Evolutionary conservation across 2,329 filamentous ascomycete genomes (phyloP), one percentile per base, ranked within the genome.

Genomic region (Coniosporium tulheliwenetii): DNA sequence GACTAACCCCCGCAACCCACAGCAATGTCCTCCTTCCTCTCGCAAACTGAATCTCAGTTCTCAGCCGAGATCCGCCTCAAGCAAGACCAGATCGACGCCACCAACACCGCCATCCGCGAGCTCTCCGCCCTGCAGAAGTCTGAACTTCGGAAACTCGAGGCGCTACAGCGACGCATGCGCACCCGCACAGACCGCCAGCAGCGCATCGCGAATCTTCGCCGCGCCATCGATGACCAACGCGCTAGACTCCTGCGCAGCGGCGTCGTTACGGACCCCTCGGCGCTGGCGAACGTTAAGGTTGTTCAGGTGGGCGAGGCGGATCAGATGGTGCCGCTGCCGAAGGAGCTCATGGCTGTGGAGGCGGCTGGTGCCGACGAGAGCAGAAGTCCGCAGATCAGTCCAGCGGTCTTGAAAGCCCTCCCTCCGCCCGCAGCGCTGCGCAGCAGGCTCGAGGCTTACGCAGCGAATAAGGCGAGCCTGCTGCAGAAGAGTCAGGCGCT

Each of bases 11-110:
- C 41, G 44, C 39, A 55, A 30, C 48, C 50, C 39, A 41, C 52
- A 78, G 82, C 87, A 39, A 87, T 95, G 52, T 84, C 83, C 36
- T 79, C 85, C 48, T 77, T 93, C 38, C 70, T 98, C 15, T 77
- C 76, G 36, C 79, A 86, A 49, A 83, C 86, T 5, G 78, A 86
- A 39, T 71, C 77, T 36, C 77, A 85, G 36, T 89, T 95, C 56
- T 80, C 84, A 42, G 69, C 77, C 38, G 84, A 89, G 57, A 76
- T 94, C 47, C 81, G 80, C 50, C 70, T 80, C 36, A 94, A 94
- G 56, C 87, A 95, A 62, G 71, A 80, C 39, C 73, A 79, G 29
- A 80, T 96, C 41, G 86, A 95, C 54, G 71, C 77, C 12, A 77
- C 93, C 31, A 89, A 95, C 59, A 68, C 75, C 35, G 79, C 81